A percentile compares a stretch with the other conserved stretches of the same genome.
phyloP scores from a whole-genome alignment of 2,329 filamentous ascomycete species.

The Hymenoscyphus scutula region DNA sequence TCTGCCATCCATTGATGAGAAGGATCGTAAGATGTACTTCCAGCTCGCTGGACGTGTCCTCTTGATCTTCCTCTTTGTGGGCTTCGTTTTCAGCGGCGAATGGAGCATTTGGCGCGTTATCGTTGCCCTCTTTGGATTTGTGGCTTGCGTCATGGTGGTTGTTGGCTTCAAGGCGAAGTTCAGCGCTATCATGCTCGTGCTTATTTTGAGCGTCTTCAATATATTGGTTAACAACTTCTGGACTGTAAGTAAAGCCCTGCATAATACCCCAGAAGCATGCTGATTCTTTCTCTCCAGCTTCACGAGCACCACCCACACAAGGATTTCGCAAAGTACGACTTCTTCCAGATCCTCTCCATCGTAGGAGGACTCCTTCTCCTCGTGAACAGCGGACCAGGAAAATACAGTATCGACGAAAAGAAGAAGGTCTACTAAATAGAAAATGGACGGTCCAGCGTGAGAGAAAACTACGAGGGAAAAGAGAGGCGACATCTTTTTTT shows the following conservation, averaged over 20 bases:
- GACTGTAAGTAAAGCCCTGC: slow-evolving; percentile 67
- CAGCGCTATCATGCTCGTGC: slow-evolving; percentile 90
- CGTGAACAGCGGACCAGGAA: slow-evolving; percentile 97
- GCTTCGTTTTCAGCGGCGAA: slow-evolving; percentile 91
- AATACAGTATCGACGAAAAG: slow-evolving; percentile 99
- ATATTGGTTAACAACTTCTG: slow-evolving; percentile 99
- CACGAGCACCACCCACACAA: slow-evolving; percentile 98
- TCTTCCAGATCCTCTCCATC: slow-evolving; percentile 99
- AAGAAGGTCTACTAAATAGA: slow-evolving; percentile 91
- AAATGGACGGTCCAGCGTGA: background rate
- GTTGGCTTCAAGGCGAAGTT: slow-evolving; percentile 99
- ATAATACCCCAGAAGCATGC: slow-evolving; percentile 9
- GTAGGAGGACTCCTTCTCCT: slow-evolving; percentile 93
- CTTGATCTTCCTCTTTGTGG: slow-evolving; percentile 95
- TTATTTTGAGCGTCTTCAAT: slow-evolving; percentile 96
- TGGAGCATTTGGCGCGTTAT: slow-evolving; percentile 88
- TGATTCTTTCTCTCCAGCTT: slow-evolving; percentile 57
- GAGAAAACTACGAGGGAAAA: background rate
- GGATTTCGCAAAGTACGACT: slow-evolving; percentile 99
- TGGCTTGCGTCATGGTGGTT: slow-evolving; percentile 97
- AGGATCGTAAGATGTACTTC: slow-evolving; percentile 99
- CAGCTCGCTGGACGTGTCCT: slow-evolving; percentile 94
- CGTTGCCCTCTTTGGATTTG: slow-evolving; percentile 79
- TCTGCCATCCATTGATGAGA: slow-evolving; percentile 91
- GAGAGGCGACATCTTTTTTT: background rate